Evolutionary conservation across 352 stramenopile genomes (phyloP), one percentile per base, ranked within the genome.

Genomic region (Phytophthora ohioensis): DNA sequence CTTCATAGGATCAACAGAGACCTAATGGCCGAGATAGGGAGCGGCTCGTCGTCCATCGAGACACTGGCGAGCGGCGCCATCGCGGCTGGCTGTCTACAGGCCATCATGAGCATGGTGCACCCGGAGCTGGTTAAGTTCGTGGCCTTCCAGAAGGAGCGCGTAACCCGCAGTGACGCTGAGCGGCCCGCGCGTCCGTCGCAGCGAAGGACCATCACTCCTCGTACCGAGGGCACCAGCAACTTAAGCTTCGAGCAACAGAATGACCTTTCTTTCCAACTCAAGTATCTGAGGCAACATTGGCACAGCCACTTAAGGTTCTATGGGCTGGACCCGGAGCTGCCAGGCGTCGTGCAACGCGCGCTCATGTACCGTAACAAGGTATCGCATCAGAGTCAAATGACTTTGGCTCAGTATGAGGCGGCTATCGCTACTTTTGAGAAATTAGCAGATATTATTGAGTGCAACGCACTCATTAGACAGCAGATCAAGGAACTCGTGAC

Each of bases 61-160:
- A 49, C 55, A 38, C 58, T 78, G 30, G 64, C 63, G n/a, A 75
- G 42, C 57, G 34, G 49, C 51, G 75, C 75, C 35, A 64, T 82
- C 17, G 73, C 76, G 12, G 63, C 73, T 9, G 76, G 76, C 21
- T 84, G 73, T 38, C 54, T 84, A 4, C 76, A 84, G 57, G 67
- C 76, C 15, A 71, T 81, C 34, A 84, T 84, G 77, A 84, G 71
- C 43, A 71, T 81, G 62, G 55, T 81, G 32, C 69, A 80, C 45
- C 73, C 73, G 13, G 77, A 80, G 46, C 36, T 84, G 35, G 67
- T 61, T 32, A 72, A 72, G 47, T 81, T 75, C 57, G 77, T 83
- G 38, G 54, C 68, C 9, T 71, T 80, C 34, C 73, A 84, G 54
- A 66, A 60, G 36, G 63, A 68, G 64, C 73, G 76, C 39, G 75